A percentile compares a stretch with the other conserved stretches of the same genome.
These are phyloP conservation scores for Fragilariopsis cylindrus DNA, from an alignment of 108 stramenopile genomes.

Conservation along the genomic window DNA sequence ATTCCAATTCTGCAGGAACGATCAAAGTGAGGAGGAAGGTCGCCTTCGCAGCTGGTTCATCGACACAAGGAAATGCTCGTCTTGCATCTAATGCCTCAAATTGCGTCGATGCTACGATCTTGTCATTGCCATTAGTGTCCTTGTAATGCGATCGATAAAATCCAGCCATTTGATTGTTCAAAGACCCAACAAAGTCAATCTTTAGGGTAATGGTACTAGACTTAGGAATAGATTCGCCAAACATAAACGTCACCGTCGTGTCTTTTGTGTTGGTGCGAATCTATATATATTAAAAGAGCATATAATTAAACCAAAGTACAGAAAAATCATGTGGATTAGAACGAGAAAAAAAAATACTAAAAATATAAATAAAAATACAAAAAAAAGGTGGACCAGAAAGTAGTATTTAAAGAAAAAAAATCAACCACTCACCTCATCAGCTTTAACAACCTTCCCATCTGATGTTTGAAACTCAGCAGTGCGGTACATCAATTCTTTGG, in stretches of 20 bases:
- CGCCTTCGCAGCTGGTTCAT: conserved; percentile 96
- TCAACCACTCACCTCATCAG: conserved; percentile 30
- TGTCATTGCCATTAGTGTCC: conserved; percentile 67
- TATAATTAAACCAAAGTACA: neutral
- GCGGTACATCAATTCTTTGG: conserved; percentile 83
- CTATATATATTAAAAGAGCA: conserved; percentile 3
- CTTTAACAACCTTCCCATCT: conserved; percentile 22
- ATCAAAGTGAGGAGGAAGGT: conserved; percentile 82
- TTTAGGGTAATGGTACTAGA: conserved; percentile 48
- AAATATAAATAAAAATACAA: neutral
- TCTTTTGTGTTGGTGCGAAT: conserved; percentile 64
- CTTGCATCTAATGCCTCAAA: conserved; percentile 96
- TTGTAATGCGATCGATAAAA: conserved; percentile 93
- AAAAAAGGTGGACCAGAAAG: neutral
- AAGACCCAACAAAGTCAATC: conserved; percentile 75
- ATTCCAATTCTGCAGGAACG: conserved; percentile 76
- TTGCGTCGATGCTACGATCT: conserved; percentile 94
- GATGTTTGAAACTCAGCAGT: conserved; percentile 47
- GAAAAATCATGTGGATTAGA: neutral
- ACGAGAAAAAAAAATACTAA: neutral
- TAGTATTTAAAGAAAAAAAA: neutral
- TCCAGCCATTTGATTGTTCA: conserved; percentile 96
- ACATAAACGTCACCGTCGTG: conserved; percentile 77
- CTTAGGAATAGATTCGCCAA: conserved; percentile 50
- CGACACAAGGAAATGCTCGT: conserved; percentile 95